Conservation (phyloP, 148 eudicot genomes). For the Vaccinium darrowii region DNA sequence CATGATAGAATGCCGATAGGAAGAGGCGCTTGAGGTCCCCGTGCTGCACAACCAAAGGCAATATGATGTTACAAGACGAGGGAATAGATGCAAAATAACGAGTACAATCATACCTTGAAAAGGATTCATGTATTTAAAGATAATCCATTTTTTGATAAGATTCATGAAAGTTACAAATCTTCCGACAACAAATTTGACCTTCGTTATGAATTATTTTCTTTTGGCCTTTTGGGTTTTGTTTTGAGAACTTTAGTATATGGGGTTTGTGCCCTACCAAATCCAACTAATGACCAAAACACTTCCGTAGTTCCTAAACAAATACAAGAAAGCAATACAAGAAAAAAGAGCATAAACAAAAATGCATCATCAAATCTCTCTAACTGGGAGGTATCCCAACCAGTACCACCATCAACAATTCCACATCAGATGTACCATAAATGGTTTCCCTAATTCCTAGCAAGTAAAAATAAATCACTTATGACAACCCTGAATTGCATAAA, state of each 20-base stretch:
- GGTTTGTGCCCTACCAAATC: neutral
- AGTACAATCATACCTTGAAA: neutral
- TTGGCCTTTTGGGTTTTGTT: neutral
- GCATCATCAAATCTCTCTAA: neutral
- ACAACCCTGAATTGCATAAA: too few relatives aligned
- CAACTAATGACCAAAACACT: neutral
- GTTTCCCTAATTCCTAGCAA: too few relatives aligned
- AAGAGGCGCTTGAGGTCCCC: slow-evolving; percentile 73
- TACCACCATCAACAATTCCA: too few relatives aligned
- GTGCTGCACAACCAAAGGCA: slow-evolving; percentile 47
- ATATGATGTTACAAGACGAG: neutral
- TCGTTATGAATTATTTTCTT: too few relatives aligned
- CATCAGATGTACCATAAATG: too few relatives aligned
- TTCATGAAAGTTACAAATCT: neutral
- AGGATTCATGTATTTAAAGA: neutral
- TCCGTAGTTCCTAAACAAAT: neutral
- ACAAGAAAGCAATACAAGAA: neutral
- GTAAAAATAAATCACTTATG: too few relatives aligned
- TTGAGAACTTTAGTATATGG: neutral
- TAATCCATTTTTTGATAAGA: neutral
- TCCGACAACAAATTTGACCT: neutral
- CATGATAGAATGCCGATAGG: slow-evolving; percentile 83
- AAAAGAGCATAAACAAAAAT: neutral
- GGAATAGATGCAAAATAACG: neutral
- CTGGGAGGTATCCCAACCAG: neutral